Percentiles rank a stretch among this genome's conserved stretches.
Conservation (phyloP, 2,329 filamentous ascomycete species). For the Talaromyces amestolkiae region DNA sequence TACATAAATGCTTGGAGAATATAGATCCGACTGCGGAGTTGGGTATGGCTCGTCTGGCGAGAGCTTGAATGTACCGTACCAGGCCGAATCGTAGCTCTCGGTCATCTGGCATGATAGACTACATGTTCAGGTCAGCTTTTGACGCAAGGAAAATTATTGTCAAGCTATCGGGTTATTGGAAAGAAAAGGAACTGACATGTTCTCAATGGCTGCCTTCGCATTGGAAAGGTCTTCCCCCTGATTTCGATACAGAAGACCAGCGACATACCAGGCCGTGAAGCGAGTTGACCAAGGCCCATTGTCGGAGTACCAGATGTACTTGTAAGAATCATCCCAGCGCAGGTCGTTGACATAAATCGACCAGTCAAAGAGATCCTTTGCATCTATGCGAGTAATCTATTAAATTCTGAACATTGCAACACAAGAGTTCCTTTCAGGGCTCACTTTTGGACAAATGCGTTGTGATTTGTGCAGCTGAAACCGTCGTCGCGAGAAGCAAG, state of each 20-base stretch:
- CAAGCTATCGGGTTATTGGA: background rate
- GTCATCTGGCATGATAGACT: slow-evolving; percentile 7
- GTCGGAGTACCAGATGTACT: slow-evolving; percentile 10
- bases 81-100: background rate
- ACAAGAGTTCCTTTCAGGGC: background rate
- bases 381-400: background rate
- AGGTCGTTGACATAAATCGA: slow-evolving; percentile 7
- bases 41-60: slow-evolving; percentile 13
- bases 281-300: slow-evolving; percentile 2
- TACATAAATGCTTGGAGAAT: slow-evolving; percentile 5
- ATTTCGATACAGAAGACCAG: slow-evolving; percentile 1
- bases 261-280: slow-evolving; percentile 8
- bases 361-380: slow-evolving; percentile 12
- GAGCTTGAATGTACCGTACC: slow-evolving; percentile 10
- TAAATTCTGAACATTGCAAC: background rate
- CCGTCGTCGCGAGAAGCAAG: background rate
- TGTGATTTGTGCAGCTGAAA: slow-evolving; percentile 7
- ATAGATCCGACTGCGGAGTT: slow-evolving; percentile 3
- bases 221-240: slow-evolving; percentile 3
- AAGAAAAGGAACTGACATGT: slow-evolving; percentile 2
- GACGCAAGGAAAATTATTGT: background rate
- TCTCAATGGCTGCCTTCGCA: slow-evolving; percentile 8
- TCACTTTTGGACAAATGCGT: slow-evolving; percentile 5
- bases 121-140: background rate
- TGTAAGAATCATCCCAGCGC: slow-evolving; percentile 9